Evolutionary conservation across 768 basidiomycete species (phyloP), one percentile per base, ranked within the genome.

Genomic region (Hygrophorus russula): DNA sequence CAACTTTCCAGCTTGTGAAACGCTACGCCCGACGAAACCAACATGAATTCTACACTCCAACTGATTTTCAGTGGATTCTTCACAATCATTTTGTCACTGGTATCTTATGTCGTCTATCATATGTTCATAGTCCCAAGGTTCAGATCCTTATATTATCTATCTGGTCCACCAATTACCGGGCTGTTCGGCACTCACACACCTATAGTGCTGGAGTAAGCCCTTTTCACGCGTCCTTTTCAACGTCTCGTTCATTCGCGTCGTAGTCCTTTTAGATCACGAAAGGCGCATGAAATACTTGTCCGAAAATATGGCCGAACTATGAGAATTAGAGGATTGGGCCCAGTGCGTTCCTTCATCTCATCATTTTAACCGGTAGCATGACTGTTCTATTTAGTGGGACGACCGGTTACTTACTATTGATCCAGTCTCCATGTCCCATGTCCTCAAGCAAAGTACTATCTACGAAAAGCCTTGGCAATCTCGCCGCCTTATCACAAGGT

Each of bases 381-480:
- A 32, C 37, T 29, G 20, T 36, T 31, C 15, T 7, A 37, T 38
- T 4, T 45, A 89, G 85, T 84, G 80, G 76, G 86, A 84, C 47
- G 70, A 78, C 33, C 78, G 91, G 29, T 73, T 94, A 1, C 66
- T 89, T 43, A 86, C 88, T 0, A 67, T 89, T 34, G 91, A 94
- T 55, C 85, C 89, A 4, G 57, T 73, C 17, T 82, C 90, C 0
- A 57, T 93, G 27, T 60, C 70, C 9, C 79, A 93, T 54, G 71
- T 94, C 31, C 64, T 92, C 39, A 80, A 82, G 53, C 74, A 88
- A 45, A 68, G 78, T 11, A 67, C 70, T 32, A 66, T 78, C 30
- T 91, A 88, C 54, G 82, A 88, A 56, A 94, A 94, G 57, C 88
- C 91, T 8, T 81, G 76, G 73, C 77, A 79, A 49, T 82, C 87